Conservation (phyloP, 1,139 yeast genomes). For the Geotrichum aggregatum region DNA sequence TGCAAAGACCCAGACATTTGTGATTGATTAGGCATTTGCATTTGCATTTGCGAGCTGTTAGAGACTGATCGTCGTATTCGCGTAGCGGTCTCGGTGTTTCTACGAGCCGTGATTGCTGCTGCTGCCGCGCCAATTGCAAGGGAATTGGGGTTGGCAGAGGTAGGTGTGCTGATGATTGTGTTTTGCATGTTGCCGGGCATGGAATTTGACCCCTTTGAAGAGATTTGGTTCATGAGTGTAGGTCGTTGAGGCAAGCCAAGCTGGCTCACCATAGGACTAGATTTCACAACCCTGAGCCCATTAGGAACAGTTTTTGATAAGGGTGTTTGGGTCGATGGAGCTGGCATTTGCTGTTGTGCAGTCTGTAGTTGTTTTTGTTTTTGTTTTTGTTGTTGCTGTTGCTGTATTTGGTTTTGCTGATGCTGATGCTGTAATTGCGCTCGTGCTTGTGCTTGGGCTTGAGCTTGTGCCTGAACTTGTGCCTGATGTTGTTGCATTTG, state of each 20-base stretch:
- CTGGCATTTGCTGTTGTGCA: conserved; percentile 9
- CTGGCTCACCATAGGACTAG: neutral
- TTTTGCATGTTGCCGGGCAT: neutral
- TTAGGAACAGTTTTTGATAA: neutral
- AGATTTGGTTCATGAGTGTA: neutral
- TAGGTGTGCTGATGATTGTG: neutral
- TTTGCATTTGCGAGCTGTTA: conserved; percentile 4
- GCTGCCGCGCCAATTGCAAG: conserved; percentile 18
- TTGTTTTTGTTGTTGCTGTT: conserved; percentile 3
- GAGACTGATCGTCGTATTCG: conserved; percentile 15
- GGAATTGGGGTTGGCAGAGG: neutral
- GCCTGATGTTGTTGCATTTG: conserved; percentile 11
- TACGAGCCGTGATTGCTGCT: conserved; percentile 15
- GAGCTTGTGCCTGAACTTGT: neutral
- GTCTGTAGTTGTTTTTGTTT: conserved; percentile 5
- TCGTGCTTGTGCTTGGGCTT: neutral
- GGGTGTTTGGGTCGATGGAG: neutral
- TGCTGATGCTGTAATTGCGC: conserved; percentile 17
- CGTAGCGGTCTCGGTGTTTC: conserved; percentile 8
- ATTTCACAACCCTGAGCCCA: conserved; percentile 3
- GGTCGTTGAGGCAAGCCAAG: neutral
- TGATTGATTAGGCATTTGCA: conserved; percentile 1
- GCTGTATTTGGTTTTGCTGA: conserved; percentile 24
- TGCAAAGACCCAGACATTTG: neutral
- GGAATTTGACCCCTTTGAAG: neutral